These are phyloP conservation scores for Pichia exigua DNA, from an alignment of 805 yeast species.

Conservation along the genomic window DNA sequence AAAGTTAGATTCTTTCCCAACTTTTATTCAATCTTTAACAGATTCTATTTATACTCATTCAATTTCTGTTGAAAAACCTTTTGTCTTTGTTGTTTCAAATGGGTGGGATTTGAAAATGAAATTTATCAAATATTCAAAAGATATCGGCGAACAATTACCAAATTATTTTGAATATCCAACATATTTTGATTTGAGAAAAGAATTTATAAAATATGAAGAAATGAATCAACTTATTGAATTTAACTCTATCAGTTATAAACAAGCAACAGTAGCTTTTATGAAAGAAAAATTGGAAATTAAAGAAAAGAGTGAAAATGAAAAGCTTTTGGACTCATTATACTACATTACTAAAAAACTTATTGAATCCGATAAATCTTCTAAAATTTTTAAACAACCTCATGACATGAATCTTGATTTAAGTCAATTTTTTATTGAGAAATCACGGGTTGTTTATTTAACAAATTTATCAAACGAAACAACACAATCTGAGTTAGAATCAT, in stretches of 20 bases:
- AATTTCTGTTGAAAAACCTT: constrained; percentile 30
- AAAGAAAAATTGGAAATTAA: constrained; percentile 1
- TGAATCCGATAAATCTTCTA: not conserved
- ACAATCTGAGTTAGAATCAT: constrained; percentile 80
- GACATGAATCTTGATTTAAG: constrained; percentile 69
- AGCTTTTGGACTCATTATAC: not conserved
- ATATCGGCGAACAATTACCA: constrained; percentile 64
- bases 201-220: constrained; percentile 63
- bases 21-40: constrained; percentile 4
- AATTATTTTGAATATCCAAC: constrained; percentile 67
- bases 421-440: constrained; percentile 60
- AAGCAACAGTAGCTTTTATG: not conserved
- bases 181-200: constrained; percentile 68
- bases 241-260: constrained; percentile 2
- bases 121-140: constrained; percentile 74
- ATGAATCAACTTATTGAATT: constrained; percentile 14
- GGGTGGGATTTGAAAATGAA: constrained; percentile 69
- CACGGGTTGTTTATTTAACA: constrained; percentile 71
- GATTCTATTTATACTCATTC: constrained; percentile 6
- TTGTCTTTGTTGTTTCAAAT: constrained; percentile 59
- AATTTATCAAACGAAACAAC: constrained; percentile 82
- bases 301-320: not conserved
- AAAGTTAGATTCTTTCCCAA: not conserved
- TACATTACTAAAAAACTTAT: not conserved
- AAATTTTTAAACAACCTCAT: constrained; percentile 57